phyloP scores from a whole-genome alignment of 371 early-diverging fungal species.

The Rozella allomycis region DNA sequence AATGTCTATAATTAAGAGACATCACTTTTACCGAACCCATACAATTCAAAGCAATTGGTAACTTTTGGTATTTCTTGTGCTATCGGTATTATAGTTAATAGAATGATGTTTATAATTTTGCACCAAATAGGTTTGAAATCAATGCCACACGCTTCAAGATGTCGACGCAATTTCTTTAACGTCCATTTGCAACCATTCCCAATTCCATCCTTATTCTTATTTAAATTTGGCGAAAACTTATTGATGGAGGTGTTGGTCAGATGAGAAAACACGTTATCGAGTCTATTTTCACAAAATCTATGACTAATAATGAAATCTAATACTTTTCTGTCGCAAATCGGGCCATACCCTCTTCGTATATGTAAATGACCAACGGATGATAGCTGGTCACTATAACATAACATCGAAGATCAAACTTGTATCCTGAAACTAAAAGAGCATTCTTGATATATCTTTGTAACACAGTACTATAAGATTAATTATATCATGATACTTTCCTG shows the following conservation, averaged over 20 bases:
- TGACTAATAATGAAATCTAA: neutral
- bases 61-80: constrained; percentile 5
- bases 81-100: constrained; percentile 12
- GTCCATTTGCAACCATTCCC: constrained; percentile 19
- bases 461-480: constrained; percentile 7
- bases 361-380: constrained; percentile 13
- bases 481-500: constrained; percentile 6
- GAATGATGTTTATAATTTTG: constrained; percentile 10
- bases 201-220: constrained; percentile 9
- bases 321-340: constrained; percentile 17
- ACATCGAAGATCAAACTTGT: constrained; percentile 22
- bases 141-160: constrained; percentile 4
- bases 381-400: constrained; percentile 15
- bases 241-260: constrained; percentile 26
- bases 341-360: constrained; percentile 16
- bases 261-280: constrained; percentile 12
- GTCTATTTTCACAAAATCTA: constrained; percentile 2
- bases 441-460: constrained; percentile 15
- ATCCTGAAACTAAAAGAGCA: constrained; percentile 17
- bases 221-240: constrained; percentile 12
- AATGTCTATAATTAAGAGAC: too few species aligned
- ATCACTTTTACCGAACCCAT: too few species aligned
- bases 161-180: constrained; percentile 7
- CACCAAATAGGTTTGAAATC: constrained; percentile 10
- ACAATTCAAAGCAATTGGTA: constrained; percentile 15